Base-by-base conservation (phyloP, 192 early-diverging fungal genomes). In the Linnemannia zychae region DNA sequence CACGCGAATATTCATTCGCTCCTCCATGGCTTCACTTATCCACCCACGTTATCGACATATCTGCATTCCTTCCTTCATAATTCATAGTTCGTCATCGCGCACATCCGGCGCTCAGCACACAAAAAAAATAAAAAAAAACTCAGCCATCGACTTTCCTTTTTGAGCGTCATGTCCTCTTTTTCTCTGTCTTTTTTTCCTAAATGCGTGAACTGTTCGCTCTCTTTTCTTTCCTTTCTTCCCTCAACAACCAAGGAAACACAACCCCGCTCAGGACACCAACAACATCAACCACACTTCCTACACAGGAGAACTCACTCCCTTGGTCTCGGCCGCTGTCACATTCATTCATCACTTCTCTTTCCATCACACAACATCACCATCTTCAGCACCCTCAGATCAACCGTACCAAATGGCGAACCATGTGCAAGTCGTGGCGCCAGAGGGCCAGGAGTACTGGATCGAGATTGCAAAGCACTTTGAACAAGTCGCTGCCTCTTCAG, bases 401-500 rank as follows among this genome's bases (percentile, higher is more conserved):
- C 34, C 1, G 0, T 13, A 36, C 20, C 34, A 11, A 28, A 85
- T 85, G 83, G 67, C 73, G 1, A 79, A 85, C 46, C 77, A 79
- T 38, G 67, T 85, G 31, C 57, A 85, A 47, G 74, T 79, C 37
- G 46, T 79, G 36, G 74, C 31, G 28, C 83, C 73, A 16, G 83
- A 79, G 11, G 77, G 77, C n/a, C 81, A 74, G 38, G 77, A 76
- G 31, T 72, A 72, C 63, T 65, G 72, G 74, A 68, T 85, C 65
- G 83, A 85, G 83, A 79, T 85, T 72, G 77, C 60, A 16, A 78
- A 79, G 60, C 77, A 76, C 53, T 24, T 84, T 48, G 74, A 76
- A 13, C 60, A 57, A 33, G 71, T 80, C 37, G 52, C 77, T 16
- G 77, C 77, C 6, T 28, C 57, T 28, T 63, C 57, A 3, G 48